Evolutionary conservation across 2,329 filamentous ascomycete species (phyloP), one percentile per base, ranked within the genome.

Genomic region (Cercospora sesami): DNA sequence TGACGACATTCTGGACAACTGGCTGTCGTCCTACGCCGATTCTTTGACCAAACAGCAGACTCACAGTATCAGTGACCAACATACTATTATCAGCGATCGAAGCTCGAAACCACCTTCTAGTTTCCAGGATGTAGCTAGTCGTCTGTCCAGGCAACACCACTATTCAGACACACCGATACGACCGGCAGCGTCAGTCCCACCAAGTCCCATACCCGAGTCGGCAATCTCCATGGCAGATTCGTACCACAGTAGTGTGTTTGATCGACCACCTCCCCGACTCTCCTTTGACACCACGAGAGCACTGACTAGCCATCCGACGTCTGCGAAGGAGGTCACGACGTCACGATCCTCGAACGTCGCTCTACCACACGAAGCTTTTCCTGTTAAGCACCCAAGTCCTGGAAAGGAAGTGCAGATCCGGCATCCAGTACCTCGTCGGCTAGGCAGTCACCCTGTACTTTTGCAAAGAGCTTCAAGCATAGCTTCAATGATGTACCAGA

Each of bases 401-500:
- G 71, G 70, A 45, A 73, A 71, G 58, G 73, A 74, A 48, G 69
- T 76, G 26, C 71, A 75, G 67, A 74, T 77, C 70, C 72, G 73
- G 55, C 75, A 78, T 69, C 73, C 73, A 2, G 68, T 72, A 23
- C 78, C 75, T 21, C 69, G 74, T 23, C 72, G 76, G 4, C 66
- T 78, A 16, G 73, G 69, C n/a, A 77, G 74, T 23, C 73, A 77
- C 64, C 71, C 75, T 6, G 70, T 75, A 7, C 67, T 78, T 12
- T 61, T 76, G 31, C 73, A 77, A n/a, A 69, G 76, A 42, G 72
- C 73, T 14, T 76, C 77, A 0, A 78, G 76, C 65, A 73, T 78
- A 16, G 72, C 74, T 18, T 72, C 74, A 3, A 73, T 73, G 2
- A 62, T 76, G 42, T 73, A 74, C 23, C 71, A 70, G 26, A 64